A percentile compares a stretch with the other conserved stretches of the same genome.
phyloP scores from a whole-genome alignment of 768 basidiomycete genomes.

The Lentinula guzmanii region DNA sequence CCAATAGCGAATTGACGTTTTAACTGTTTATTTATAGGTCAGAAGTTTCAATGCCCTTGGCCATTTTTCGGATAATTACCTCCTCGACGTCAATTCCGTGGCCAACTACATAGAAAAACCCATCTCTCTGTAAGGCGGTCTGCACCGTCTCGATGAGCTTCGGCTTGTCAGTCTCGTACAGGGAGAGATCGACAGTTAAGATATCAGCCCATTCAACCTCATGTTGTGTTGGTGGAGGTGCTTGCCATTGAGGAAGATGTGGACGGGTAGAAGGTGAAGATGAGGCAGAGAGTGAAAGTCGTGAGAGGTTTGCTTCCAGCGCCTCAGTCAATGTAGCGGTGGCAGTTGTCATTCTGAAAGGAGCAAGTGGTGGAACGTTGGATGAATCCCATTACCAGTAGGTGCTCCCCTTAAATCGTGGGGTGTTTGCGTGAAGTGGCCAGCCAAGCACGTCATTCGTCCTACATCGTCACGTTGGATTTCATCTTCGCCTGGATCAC shows the following conservation, averaged over 20 bases:
- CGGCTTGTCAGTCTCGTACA: slow-evolving; percentile 20
- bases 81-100: slow-evolving; percentile 22
- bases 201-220: slow-evolving; percentile 28
- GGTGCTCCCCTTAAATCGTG: background rate
- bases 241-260: slow-evolving; percentile 11
- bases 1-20: slow-evolving; percentile 25
- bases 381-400: background rate
- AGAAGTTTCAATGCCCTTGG: background rate
- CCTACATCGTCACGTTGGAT: background rate
- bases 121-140: slow-evolving; percentile 25
- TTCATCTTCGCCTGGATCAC: background rate
- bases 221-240: slow-evolving; percentile 17
- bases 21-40: slow-evolving; percentile 13
- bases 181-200: slow-evolving; percentile 28
- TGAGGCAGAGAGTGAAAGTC: background rate
- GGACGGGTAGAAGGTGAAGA: background rate
- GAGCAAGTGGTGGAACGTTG: background rate
- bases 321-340: background rate
- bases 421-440: background rate
- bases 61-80: slow-evolving; percentile 7
- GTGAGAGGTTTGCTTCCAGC: background rate
- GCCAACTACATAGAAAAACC: slow-evolving; percentile 29
- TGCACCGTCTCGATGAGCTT: slow-evolving; percentile 22
- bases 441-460: background rate
- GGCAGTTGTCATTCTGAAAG: background rate